These are phyloP conservation scores for Phyllosticta paracitricarpa DNA, from an alignment of 2,329 filamentous ascomycete genomes.

Conservation along the genomic window DNA sequence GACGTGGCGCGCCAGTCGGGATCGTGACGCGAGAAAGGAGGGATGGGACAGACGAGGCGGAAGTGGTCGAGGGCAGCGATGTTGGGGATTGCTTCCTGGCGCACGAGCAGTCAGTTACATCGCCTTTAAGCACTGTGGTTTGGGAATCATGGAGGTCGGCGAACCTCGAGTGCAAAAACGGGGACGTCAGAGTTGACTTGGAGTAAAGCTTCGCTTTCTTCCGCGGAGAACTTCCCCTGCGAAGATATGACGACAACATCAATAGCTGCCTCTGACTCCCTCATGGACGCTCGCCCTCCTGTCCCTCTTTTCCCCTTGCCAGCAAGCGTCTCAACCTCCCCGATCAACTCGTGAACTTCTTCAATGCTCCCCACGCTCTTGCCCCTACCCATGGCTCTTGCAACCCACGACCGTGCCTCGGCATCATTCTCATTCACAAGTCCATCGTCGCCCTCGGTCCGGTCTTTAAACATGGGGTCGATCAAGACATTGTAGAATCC, in stretches of 20 bases:
- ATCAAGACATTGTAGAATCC: slow-evolving; percentile 55
- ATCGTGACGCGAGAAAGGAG: slow-evolving; percentile 32
- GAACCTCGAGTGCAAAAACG: slow-evolving; percentile 46
- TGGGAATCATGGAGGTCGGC: neutral
- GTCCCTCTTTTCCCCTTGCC: slow-evolving; percentile 13
- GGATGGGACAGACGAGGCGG: slow-evolving; percentile 41
- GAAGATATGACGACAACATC: slow-evolving; percentile 48
- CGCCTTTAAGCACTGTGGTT: neutral
- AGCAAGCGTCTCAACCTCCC: slow-evolving; percentile 39
- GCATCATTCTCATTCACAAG: neutral
- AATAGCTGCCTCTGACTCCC: slow-evolving; percentile 31
- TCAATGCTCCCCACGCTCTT: slow-evolving; percentile 44
- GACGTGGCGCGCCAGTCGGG: slow-evolving; percentile 38
- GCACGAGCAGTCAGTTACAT: neutral
- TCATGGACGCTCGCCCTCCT: slow-evolving; percentile 11
- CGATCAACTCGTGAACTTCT: slow-evolving; percentile 45
- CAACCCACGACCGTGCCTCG: slow-evolving; percentile 17
- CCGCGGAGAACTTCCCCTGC: neutral
- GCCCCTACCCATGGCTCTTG: slow-evolving; percentile 15
- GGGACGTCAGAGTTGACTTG: slow-evolving; percentile 46
- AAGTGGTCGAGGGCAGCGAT: slow-evolving; percentile 53
- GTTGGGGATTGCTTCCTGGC: slow-evolving; percentile 44
- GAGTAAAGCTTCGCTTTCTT: slow-evolving; percentile 48
- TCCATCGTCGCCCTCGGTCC: neutral
- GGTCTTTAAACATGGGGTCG: slow-evolving; percentile 46